These are phyloP conservation scores for Penicillium fuscoglaucum DNA, from an alignment of 2,329 filamentous ascomycete species.

Conservation along the genomic window DNA sequence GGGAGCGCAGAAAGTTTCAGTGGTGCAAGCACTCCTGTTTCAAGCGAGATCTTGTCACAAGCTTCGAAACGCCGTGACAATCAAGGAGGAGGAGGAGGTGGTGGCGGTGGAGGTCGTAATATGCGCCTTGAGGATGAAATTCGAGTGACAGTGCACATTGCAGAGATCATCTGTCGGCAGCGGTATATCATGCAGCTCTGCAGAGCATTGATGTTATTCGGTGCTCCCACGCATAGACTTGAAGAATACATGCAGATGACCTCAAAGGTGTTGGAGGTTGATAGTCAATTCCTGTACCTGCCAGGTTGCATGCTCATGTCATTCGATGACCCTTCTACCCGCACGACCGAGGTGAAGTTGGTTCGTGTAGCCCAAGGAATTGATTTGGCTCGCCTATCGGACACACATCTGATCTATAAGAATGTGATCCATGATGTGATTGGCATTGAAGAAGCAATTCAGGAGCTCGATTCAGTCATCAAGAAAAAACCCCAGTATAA, in stretches of 20 bases:
- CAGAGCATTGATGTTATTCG: slow-evolving; percentile 80
- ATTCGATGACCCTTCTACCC: slow-evolving; percentile 60
- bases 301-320: slow-evolving; percentile 54
- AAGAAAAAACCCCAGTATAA: slow-evolving; percentile 56
- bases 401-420: slow-evolving; percentile 48
- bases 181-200: slow-evolving; percentile 83
- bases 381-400: slow-evolving; percentile 44
- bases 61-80: slow-evolving; percentile 30
- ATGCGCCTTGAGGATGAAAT: slow-evolving; percentile 49
- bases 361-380: slow-evolving; percentile 42
- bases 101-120: slow-evolving; percentile 6
- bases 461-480: slow-evolving; percentile 54
- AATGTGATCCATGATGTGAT: slow-evolving; percentile 48
- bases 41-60: slow-evolving; percentile 29
- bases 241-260: slow-evolving; percentile 90
- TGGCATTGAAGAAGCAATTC: slow-evolving; percentile 44
- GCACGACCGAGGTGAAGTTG: slow-evolving; percentile 48
- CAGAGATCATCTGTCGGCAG: slow-evolving; percentile 72
- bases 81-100: background rate
- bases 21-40: slow-evolving; percentile 33
- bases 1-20: slow-evolving; percentile 21
- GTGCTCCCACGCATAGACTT: slow-evolving; percentile 86
- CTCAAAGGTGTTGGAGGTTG: slow-evolving; percentile 78
- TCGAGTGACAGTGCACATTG: slow-evolving; percentile 60
- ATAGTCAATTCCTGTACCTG: slow-evolving; percentile 84